Evolutionary conservation across 2,329 filamentous ascomycete species (phyloP).

Genomic region (Botrytis deweyae): DNA sequence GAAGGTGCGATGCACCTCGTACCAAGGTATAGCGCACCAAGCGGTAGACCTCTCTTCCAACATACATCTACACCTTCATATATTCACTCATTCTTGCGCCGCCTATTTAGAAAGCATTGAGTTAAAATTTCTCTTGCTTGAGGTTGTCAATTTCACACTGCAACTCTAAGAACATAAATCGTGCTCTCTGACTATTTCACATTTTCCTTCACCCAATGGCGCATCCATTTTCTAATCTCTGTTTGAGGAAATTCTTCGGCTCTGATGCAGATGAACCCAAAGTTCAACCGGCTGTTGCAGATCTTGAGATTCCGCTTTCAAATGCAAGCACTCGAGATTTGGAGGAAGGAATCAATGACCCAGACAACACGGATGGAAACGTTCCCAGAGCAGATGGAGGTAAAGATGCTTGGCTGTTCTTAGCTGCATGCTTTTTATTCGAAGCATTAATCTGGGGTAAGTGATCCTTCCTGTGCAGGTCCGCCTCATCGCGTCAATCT

Average conservation of each 20-base stretch:
- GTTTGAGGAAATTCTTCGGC: background rate
- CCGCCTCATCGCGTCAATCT: background rate
- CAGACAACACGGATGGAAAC: background rate
- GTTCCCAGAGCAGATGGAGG: slow-evolving; percentile 49
- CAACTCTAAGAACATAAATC: background rate
- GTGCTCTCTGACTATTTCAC: background rate
- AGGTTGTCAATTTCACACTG: background rate
- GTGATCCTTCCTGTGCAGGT: slow-evolving; percentile 16
- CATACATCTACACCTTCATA: background rate
- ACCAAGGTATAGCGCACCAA: background rate
- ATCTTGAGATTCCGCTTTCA: background rate
- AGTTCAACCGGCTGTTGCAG: background rate
- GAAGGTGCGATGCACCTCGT: background rate
- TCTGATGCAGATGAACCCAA: background rate
- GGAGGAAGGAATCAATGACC: background rate
- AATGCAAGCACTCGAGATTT: background rate
- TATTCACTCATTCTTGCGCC: background rate
- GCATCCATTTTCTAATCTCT: background rate
- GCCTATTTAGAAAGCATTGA: background rate
- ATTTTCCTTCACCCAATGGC: background rate
- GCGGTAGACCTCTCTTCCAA: background rate
- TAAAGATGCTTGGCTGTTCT: slow-evolving; percentile 51
- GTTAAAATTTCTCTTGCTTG: background rate
- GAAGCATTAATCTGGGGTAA: slow-evolving; percentile 55
- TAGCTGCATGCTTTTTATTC: slow-evolving; percentile 51